Evolutionary conservation across 331 rosid species (phyloP).

Genomic region (Pyrus hybrid): DNA sequence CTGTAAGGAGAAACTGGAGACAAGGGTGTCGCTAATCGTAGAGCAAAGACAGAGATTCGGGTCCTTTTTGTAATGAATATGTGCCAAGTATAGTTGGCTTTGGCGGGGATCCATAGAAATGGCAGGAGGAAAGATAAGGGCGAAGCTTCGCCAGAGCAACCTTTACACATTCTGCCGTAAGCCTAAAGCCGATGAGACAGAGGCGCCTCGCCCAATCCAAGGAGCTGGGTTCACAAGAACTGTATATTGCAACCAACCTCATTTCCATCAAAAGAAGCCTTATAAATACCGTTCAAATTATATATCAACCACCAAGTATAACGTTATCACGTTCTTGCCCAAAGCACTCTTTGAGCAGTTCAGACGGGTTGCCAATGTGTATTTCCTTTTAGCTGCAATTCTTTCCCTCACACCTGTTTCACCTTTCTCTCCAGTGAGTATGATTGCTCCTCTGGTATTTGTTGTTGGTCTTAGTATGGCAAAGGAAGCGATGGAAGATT

Average conservation of each 20-base stretch:
- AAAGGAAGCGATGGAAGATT: constrained; percentile 96
- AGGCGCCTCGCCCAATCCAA: constrained; percentile 38
- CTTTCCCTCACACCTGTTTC: constrained; percentile 70
- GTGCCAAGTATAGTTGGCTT: constrained; percentile 23
- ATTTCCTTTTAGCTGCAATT: constrained; percentile 85
- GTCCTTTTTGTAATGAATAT: constrained; percentile 15
- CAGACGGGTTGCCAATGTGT: constrained; percentile 87
- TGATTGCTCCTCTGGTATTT: constrained; percentile 92
- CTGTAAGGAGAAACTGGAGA: constrained; percentile 19
- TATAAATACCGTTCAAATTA: constrained; percentile 51
- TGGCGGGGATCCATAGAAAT: constrained; percentile 47
- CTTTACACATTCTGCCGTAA: constrained; percentile 76
- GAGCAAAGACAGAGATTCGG: constrained; percentile 13
- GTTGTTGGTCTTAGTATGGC: constrained; percentile 99
- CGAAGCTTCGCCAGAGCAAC: constrained; percentile 62
- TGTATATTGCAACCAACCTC: constrained; percentile 71
- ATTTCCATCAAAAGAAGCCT: constrained; percentile 52
- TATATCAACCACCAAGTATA: constrained; percentile 89
- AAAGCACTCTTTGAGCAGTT: constrained; percentile 97
- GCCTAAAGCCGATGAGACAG: constrained; percentile 29
- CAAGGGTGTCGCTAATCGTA: constrained; percentile 15
- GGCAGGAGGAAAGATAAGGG: constrained; percentile 74
- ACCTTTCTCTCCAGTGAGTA: constrained; percentile 70
- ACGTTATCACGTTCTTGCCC: constrained; percentile 64
- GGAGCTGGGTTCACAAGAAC: constrained; percentile 69